Evolutionary conservation across 2,329 filamentous ascomycete species (phyloP).

Genomic region (Myrmaecium sp.): DNA sequence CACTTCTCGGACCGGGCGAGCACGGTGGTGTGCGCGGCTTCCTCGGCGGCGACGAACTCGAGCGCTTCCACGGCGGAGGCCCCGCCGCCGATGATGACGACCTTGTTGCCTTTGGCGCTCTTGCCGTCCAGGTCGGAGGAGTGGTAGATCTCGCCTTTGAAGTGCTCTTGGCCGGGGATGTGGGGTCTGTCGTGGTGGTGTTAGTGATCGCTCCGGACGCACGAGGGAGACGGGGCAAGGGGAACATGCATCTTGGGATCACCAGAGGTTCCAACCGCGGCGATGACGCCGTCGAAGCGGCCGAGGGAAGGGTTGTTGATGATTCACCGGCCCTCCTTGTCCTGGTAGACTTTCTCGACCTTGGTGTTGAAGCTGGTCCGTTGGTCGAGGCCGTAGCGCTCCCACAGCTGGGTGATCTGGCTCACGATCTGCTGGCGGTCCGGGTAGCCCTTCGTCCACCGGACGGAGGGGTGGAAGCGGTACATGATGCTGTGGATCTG

Average conservation of each 20-base stretch:
- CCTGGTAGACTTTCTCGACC: slow-evolving; percentile 53
- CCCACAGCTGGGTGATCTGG: slow-evolving; percentile 57
- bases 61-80: slow-evolving; percentile 70
- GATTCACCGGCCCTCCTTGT: slow-evolving; percentile 54
- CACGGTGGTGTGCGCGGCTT: slow-evolving; percentile 52
- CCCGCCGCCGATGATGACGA: slow-evolving; percentile 62
- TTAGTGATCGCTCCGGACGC: too few species aligned
- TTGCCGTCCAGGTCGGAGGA: slow-evolving; percentile 61
- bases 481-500: slow-evolving; percentile 83
- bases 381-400: slow-evolving; percentile 52
- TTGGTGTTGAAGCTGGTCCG: slow-evolving; percentile 56
- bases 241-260: slow-evolving; percentile 62
- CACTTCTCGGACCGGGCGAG: slow-evolving; percentile 68
- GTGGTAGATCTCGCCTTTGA: slow-evolving; percentile 57
- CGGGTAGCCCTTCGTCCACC: slow-evolving; percentile 63
- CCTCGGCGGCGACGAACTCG: slow-evolving; percentile 54
- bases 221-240: too few species aligned
- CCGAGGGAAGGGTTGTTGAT: slow-evolving; percentile 57
- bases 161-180: slow-evolving; percentile 53
- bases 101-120: slow-evolving; percentile 54
- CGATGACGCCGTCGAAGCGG: slow-evolving; percentile 62
- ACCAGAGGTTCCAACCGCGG: slow-evolving; percentile 65
- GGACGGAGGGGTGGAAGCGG: slow-evolving; percentile 65
- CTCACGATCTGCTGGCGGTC: slow-evolving; percentile 57
- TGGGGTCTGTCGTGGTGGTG: too few species aligned